Base-by-base conservation (phyloP, 805 yeast species). In the Brettanomyces bruxellensis region DNA sequence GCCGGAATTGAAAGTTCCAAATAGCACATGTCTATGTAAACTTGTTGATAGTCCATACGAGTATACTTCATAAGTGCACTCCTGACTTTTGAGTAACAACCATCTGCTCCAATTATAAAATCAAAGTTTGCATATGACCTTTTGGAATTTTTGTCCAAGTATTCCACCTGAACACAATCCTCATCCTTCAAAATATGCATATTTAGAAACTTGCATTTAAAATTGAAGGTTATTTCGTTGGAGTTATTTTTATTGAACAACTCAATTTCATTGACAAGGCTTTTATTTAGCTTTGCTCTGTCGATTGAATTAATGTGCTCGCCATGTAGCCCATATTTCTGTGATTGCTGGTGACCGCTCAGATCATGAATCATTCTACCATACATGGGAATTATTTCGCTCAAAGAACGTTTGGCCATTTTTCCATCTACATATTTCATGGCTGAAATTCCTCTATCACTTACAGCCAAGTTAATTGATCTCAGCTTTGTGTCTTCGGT, bases 361-460 rank as follows among this genome's bases (percentile, higher is more conserved):
- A 65, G 43, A 51, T 82, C 83, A 62, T 90, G 97, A 48, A 90
- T 80, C 96, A 89, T 88, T 39, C 97, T 70, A 2, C 95, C 96
- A 38, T 75, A 67, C 91, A 90, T 86, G 2, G 96, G 96, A 25
- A 86, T 83, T 24, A 86, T 75, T 38, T 76, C 75, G 32, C 69
- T 64, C 50, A 84, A 57, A 2, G 88, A 72, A 25, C 79, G 58
- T 0, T 67, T 62, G 11, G 83, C 78, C 69, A 88, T 69, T 12
- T 67, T 72, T 1, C 65, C 60, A 58, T 84, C 89, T 11, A 89
- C 80, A 43, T 70, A 72, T 47, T 71, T 65, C 58, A 90, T 64
- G 0, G 96, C 84, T 25, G 72, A 66, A 46, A 88, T 81, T 1
- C 96, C 97, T 44, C 97, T 72, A 45, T 79, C 81, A 42, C 91